Evolutionary conservation across 2,329 filamentous ascomycete species (phyloP), one percentile per base, ranked within the genome.

Genomic region (Aspergillus felis): DNA sequence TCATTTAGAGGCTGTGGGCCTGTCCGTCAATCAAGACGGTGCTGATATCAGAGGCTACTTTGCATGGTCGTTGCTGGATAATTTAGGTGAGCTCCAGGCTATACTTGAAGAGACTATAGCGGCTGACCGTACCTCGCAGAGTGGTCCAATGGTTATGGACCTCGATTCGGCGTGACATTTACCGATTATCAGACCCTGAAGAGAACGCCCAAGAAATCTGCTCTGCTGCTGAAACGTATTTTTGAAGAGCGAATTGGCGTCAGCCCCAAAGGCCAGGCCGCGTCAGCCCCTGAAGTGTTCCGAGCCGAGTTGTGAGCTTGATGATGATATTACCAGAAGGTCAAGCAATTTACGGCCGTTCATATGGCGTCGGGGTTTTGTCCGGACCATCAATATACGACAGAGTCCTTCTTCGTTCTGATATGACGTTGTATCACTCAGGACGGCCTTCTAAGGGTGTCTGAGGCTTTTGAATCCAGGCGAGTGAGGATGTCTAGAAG

Each of bases 401-500:
- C 24, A 25, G 24, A 3, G 24, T 25, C 3, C 24, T 25, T 3
- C 24, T 24, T 25, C 3, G 24, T 25, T 25, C 24, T 25, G 24
- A 35, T 35, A 35, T 7, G 14, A 22, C 41, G 9, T 44, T 3
- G 24, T 46, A 46, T 7, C 17, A 22, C 27, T 59, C 38, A 62
- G 27, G 60, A 17, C 17, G 56, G 54, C 9, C 58, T 51, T 8
- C 60, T 68, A 3, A 79, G 60, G 1, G 75, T 71, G 64, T 78
- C 75, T 0, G 76, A 79, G 3, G 77, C 76, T 51, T 76, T 78
- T 0, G 76, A 78, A 47, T 79, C 75, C 4, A 79, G 61, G 14
- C 74, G 64, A 3, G 76, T 73, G 29, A 79, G 61, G 6, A 79
- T 65, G 55, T 79, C 76, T 0, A 79, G 66, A 1, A 79, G 64